These are phyloP conservation scores for Solanum habrochaites DNA, from an alignment of 257 asterid species.

Conservation along the genomic window DNA sequence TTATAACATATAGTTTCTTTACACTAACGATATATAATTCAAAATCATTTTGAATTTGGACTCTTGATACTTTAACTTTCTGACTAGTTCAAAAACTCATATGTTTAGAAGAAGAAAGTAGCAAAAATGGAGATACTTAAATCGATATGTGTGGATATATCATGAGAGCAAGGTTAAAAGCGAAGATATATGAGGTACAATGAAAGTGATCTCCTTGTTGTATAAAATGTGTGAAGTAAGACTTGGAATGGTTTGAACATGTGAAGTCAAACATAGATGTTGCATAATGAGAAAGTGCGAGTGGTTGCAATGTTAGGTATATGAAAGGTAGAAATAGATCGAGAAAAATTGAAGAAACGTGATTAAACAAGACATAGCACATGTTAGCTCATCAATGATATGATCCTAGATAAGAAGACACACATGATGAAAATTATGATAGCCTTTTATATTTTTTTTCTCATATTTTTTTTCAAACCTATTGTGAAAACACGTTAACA, in stretches of 20 bases:
- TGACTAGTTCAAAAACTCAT: not conserved
- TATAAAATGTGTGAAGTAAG: not conserved
- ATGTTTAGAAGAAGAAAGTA: no score
- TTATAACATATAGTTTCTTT: no score
- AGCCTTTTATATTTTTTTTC: not conserved
- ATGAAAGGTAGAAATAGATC: not conserved
- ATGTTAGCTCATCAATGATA: not conserved
- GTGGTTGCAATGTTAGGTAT: not conserved
- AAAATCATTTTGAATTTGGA: no score
- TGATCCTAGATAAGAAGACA: not conserved
- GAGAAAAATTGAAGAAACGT: not conserved
- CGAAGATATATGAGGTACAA: not conserved
- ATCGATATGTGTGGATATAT: no score
- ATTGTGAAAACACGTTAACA: not conserved
- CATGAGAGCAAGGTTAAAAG: not conserved
- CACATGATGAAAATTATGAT: not conserved
- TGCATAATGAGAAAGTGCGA: not conserved
- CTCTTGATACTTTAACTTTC: not conserved
- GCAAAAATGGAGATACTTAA: no score
- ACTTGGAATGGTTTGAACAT: not conserved
- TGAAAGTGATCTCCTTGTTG: not conserved
- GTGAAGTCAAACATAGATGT: not conserved
- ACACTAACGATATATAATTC: not conserved
- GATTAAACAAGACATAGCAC: not conserved
- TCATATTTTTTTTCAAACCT: not conserved